phyloP scores from a whole-genome alignment of 768 basidiomycete genomes.

The Termitomyces sp. region DNA sequence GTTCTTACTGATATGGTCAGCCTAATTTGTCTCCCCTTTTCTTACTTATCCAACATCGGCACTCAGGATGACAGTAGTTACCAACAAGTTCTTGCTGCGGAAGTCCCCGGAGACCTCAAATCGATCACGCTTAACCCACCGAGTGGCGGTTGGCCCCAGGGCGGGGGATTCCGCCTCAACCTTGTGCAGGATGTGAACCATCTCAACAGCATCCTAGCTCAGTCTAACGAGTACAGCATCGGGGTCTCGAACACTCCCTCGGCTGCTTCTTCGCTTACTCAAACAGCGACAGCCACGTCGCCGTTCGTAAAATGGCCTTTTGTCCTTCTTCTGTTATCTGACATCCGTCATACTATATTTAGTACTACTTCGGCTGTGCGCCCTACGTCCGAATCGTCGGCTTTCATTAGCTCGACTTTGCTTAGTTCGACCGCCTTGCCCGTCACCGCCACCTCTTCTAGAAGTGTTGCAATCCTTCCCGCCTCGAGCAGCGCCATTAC shows the following conservation, averaged over 20 bases:
- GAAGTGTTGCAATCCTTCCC: neutral
- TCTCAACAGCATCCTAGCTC: slow-evolving; percentile 60
- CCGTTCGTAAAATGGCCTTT: slow-evolving; percentile 22
- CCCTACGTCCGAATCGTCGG: neutral
- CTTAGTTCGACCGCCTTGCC: neutral
- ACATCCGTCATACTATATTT: slow-evolving; percentile 4
- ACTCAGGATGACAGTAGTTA: slow-evolving; percentile 33
- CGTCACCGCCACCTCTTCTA: slow-evolving; percentile 1
- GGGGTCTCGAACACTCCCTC: slow-evolving; percentile 22
- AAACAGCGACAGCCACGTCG: slow-evolving; percentile 15
- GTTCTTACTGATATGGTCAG: slow-evolving; percentile 65
- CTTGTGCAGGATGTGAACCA: slow-evolving; percentile 50
- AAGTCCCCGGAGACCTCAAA: slow-evolving; percentile 49
- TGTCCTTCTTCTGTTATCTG: neutral
- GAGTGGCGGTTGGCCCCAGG: slow-evolving; percentile 64
- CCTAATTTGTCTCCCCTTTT: slow-evolving; percentile 1
- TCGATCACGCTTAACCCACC: slow-evolving; percentile 49
- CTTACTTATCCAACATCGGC: slow-evolving; percentile 1
- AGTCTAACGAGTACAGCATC: slow-evolving; percentile 63
- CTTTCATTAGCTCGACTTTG: neutral
- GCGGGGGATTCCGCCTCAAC: slow-evolving; percentile 68
- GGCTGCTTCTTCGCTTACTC: slow-evolving; percentile 15
- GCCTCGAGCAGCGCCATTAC: slow-evolving; percentile 1
- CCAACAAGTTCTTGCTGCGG: slow-evolving; percentile 51
- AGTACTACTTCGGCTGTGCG: slow-evolving; percentile 17